Evolutionary conservation across 2,329 filamentous ascomycete genomes (phyloP), one percentile per base, ranked within the genome.

Genomic region (Colletotrichum orbiculare): DNA sequence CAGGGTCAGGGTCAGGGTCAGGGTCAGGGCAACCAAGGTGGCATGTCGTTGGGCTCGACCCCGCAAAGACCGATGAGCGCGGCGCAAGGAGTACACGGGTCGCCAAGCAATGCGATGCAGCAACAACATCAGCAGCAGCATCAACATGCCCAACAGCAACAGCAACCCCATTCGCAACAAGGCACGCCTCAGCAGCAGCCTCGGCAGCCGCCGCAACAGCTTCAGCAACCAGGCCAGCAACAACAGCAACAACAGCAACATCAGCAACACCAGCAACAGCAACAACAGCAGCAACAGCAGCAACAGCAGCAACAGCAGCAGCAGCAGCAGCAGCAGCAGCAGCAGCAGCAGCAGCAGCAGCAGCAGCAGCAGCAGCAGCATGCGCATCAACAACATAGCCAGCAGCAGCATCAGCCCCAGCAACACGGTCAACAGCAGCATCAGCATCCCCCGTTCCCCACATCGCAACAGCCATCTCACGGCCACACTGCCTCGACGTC

Each of bases 201-300:
- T 62, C 71, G 72, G 12, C 77, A 75, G 8, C 74, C 75, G 8
- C 75, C 76, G 13, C 77, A 79, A n/a, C 76, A 75, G 1, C 73
- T 81, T 60, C 81, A 79, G 9, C 71, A 70, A 15, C 71, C 69
- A 34, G 68, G 68, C 38, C 69, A 70, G 13, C 72, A 72, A 33
- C 73, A 73, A n/a, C 73, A 74, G 9, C 72, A 71, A 8, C 72
- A 71, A 8, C 69, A 65, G 3, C 74, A 71, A 12, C 74, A 75
- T 56, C 69, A 71, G 7, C 74, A 74, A 10, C 75, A 74, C 0
- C 69, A 69, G 3, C 70, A 69, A 6, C 71, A 69, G 15, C 69
- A 68, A 39, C 70, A 71, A 9, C 72, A 73, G 15, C 72, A 72
- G 8, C 71, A 71, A 33, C 70, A 73, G 42, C 73, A 69, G 10